These are phyloP conservation scores for Wickerhamiella parazyma DNA, from an alignment of 805 yeast genomes.

Conservation along the genomic window DNA sequence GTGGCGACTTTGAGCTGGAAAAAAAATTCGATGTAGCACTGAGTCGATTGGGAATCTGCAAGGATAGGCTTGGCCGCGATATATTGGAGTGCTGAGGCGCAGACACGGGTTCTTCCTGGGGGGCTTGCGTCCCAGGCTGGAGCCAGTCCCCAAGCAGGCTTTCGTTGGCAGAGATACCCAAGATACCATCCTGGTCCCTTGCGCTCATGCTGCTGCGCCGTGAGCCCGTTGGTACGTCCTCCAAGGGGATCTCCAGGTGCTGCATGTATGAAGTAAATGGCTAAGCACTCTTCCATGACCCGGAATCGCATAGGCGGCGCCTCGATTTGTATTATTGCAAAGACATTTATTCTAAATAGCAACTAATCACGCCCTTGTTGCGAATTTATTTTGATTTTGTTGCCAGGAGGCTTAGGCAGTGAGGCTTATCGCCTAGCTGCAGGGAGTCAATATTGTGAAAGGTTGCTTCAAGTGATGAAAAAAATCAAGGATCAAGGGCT, in stretches of 20 bases:
- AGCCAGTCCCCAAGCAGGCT: conserved; percentile 7
- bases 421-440: no score
- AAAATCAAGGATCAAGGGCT: no score
- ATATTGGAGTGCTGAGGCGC: not conserved
- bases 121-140: not conserved
- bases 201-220: not conserved
- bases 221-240: not conserved
- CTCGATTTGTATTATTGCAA: no score
- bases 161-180: conserved; percentile 4
- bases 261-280: conserved; percentile 3
- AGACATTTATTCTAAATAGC: no score
- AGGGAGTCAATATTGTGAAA: no score
- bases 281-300: no score
- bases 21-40: not conserved
- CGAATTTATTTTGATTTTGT: no score
- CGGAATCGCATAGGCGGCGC: no score
- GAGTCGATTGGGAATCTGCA: not conserved
- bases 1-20: not conserved
- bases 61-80: not conserved
- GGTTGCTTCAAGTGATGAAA: no score
- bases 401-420: no score
- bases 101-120: not conserved
- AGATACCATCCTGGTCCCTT: conserved; percentile 5
- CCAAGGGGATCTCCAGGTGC: conserved; percentile 7
- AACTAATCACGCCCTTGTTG: no score